Percentiles rank a stretch among this genome's conserved stretches.
Evolutionary conservation across 225 moss, liverwort and hornwort genomes (phyloP).

Genomic region (Physcomitrellopsis africana): DNA sequence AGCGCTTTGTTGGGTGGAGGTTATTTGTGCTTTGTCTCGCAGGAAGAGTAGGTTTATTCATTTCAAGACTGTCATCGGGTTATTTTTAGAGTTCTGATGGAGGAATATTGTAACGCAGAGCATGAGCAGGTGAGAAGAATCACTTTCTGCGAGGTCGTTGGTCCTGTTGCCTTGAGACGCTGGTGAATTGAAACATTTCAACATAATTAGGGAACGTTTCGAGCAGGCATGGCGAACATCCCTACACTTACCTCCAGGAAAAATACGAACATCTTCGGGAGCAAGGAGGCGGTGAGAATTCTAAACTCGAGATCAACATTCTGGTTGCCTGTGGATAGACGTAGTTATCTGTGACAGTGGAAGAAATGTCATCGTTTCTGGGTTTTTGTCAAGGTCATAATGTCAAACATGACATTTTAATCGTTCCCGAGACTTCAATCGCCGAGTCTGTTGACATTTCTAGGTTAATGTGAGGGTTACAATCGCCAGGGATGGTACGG

Average conservation of each 20-base stretch:
- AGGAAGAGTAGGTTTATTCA: neutral
- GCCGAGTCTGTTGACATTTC: too few species aligned
- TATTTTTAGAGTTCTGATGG: constrained; percentile 8
- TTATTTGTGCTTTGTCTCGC: neutral
- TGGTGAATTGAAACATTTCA: neutral
- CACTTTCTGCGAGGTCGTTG: neutral
- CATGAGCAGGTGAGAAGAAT: constrained; percentile 28
- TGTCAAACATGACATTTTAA: too few species aligned
- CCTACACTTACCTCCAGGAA: neutral
- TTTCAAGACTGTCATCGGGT: constrained; percentile 11
- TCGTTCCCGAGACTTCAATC: too few species aligned
- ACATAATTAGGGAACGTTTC: neutral
- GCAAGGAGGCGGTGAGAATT: too few species aligned
- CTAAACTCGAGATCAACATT: too few species aligned
- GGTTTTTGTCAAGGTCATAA: too few species aligned
- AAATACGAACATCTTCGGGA: too few species aligned
- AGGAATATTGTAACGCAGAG: constrained; percentile 21
- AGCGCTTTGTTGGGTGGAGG: neutral
- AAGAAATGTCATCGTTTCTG: too few species aligned
- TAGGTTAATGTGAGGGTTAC: too few species aligned
- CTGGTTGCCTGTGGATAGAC: too few species aligned
- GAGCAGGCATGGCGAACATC: neutral
- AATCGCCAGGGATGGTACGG: too few species aligned
- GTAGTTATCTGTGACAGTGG: too few species aligned
- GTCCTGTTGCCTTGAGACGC: neutral